Base-by-base conservation (phyloP, 768 basidiomycete genomes). In the Boletus rubescentipes region DNA sequence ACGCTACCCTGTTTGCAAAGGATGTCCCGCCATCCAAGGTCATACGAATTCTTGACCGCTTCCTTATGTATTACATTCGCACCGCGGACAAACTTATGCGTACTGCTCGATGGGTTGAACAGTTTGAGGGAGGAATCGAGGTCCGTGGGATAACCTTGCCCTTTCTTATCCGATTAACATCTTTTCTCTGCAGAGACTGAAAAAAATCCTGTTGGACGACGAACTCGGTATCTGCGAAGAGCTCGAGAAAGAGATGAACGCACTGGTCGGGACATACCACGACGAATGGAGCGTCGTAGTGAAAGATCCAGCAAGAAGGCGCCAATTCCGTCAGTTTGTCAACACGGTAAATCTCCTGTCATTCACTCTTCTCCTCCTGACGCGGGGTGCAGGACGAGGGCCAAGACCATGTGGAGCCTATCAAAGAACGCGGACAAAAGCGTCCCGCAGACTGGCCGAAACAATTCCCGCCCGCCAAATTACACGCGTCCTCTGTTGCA, bases 221-320 rank as follows among this genome's bases (percentile, higher is more conserved):
- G 79, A 83, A 53, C 78, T 91, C 1, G 86, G 87, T 1, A 87
- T 91, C 53, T 88, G 87, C 61, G 76, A 69, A 18, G 82, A 88
- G 38, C 75, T 91, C 9, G 89, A 89, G 48, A 73, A 71, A 18
- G 74, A 83, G 32, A 89, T 89, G 87, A 75, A 82, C 20, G 69
- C 73, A n/a, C 74, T 89, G 3, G 76, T 91, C 12, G 77, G 79
- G 11, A 82, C 84, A 3, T 90, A 85, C 64, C 73, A 78, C 46
- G 83, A 85, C 64, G 88, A 89, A 68, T 89, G 89, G 88, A 79
- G 78, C 3, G 72, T 70, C 12, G 86, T 86, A 4, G 82, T 89
- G 15, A 74, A 73, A 58, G 79, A 83, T 54, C 80, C 79, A 9
- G 67, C 63, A 7, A 73, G 75, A 34, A 72, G 77, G 41, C 76